Conservation (phyloP, 208 protist genomes). For the Trypanosoma scelopori region DNA sequence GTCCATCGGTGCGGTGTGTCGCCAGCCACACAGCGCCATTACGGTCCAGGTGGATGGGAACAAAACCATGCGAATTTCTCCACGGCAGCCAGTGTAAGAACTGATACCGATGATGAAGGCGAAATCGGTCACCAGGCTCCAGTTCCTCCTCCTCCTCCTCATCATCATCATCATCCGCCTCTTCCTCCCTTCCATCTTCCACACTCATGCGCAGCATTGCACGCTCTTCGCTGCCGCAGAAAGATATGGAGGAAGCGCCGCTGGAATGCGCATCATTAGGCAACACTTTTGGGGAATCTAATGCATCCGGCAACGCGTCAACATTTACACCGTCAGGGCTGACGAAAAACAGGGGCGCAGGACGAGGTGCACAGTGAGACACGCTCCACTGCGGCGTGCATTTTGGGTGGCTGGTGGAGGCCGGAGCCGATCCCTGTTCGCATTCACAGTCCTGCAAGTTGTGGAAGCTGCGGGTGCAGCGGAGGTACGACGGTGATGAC, state of each 20-base stretch:
- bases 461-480: background rate
- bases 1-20: constrained; percentile 44
- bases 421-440: background rate
- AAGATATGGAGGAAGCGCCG: background rate
- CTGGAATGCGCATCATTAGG: background rate
- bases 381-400: background rate
- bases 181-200: background rate
- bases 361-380: background rate
- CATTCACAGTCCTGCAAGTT: background rate
- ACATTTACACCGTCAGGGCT: background rate
- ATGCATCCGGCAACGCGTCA: background rate
- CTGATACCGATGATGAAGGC: constrained; percentile 58
- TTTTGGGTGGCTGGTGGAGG: no score
- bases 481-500: background rate
- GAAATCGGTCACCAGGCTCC: constrained; percentile 54
- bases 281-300: background rate
- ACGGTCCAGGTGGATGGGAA: constrained; percentile 40
- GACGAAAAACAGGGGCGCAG: background rate
- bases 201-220: background rate
- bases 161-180: background rate
- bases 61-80: constrained; percentile 26
- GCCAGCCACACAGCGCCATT: constrained; percentile 71
- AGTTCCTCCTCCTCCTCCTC: constrained; percentile 16
- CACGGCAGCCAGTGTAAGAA: constrained; percentile 42
- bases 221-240: background rate